Evolutionary conservation across 352 stramenopile species (phyloP), one percentile per base, ranked within the genome.

Genomic region (Globisporangium carolinianum): DNA sequence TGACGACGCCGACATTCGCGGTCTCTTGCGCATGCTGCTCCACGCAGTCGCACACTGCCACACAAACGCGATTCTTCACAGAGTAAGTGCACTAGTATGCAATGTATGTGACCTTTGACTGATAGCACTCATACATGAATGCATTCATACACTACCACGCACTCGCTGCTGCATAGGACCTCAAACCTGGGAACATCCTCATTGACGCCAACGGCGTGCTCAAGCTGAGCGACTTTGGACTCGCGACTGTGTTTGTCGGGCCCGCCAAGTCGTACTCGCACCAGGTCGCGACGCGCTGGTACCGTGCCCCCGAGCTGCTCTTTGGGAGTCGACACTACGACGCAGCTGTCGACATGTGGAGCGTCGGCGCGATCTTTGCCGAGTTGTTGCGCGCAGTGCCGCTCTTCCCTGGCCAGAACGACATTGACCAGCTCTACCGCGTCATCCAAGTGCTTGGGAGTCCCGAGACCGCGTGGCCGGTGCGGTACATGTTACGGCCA

Each of bases 231-330:
- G 83, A 93, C 62, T 93, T 91, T 63, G 81, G 83, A n/a, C 76
- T 91, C 32, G 77, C 81, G 15, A 88, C 77, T 0, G 79, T 89
- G 15, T 88, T 83, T 54, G 54, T 78, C 1, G 69, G 67, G 0
- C 42, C 62, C 35, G 35, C 55, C 18, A 72, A 61, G 24, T 69
- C 67, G 17, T 87, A 88, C 47, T 87, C 76, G 46, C 81, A 91
- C 49, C 79, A 91, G 63, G 80, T 90, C 37, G 79, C 79, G 17
- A 91, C 83, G n/a, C 69, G 83, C 12, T 95, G 81, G 83, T 94
- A 92, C 63, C 77, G 85, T 32, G 81, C 85, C 5, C 85, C 85
- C 0, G 85, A 95, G 60, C 59, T 93, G 57, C 78, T 95, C 47
- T 87, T 94, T 37, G 82, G 83, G n/a, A 60, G 70, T 6, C 71